Evolutionary conservation across 164 flowering plant genomes (phyloP).

Genomic region (Aristolochia contorta): DNA sequence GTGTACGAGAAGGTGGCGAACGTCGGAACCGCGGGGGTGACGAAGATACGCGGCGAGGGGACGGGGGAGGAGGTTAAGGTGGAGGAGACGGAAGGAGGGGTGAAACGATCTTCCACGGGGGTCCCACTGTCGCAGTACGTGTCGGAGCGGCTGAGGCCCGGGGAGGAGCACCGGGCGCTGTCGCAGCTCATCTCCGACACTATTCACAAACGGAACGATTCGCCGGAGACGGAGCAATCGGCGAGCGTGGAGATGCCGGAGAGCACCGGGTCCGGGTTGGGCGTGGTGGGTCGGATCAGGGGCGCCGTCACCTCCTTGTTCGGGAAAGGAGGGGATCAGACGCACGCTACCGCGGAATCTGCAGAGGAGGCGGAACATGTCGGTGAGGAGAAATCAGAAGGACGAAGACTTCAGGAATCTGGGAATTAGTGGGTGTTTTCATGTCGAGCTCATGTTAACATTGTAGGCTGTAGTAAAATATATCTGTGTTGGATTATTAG

Average conservation of each 20-base stretch:
- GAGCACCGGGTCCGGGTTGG: background rate
- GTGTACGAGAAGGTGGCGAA: constrained; percentile 32
- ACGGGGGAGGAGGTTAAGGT: background rate
- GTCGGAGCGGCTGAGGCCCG: constrained; percentile 40
- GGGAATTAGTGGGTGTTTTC: too few species aligned
- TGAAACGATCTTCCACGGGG: constrained; percentile 12
- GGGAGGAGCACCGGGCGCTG: constrained; percentile 62
- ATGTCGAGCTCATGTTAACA: too few species aligned
- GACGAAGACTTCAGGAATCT: too few species aligned
- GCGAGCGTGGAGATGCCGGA: constrained; percentile 21
- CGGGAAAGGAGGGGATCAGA: constrained; percentile 13
- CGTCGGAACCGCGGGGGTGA: constrained; percentile 24
- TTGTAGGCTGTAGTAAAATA: too few species aligned
- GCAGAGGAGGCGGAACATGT: too few species aligned
- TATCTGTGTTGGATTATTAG: too few species aligned
- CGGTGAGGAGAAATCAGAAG: too few species aligned
- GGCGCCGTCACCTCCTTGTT: constrained; percentile 18
- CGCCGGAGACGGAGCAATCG: background rate
- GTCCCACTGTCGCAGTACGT: constrained; percentile 28
- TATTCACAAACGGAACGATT: constrained; percentile 17
- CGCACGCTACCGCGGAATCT: too few species aligned
- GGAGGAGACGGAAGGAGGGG: constrained; percentile 3
- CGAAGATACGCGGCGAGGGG: constrained; percentile 17
- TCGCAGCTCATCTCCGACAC: constrained; percentile 44
- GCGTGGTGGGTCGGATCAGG: constrained; percentile 13